phyloP scores from a whole-genome alignment of 2,329 filamentous ascomycete species.

The Colletotrichum sp. region DNA sequence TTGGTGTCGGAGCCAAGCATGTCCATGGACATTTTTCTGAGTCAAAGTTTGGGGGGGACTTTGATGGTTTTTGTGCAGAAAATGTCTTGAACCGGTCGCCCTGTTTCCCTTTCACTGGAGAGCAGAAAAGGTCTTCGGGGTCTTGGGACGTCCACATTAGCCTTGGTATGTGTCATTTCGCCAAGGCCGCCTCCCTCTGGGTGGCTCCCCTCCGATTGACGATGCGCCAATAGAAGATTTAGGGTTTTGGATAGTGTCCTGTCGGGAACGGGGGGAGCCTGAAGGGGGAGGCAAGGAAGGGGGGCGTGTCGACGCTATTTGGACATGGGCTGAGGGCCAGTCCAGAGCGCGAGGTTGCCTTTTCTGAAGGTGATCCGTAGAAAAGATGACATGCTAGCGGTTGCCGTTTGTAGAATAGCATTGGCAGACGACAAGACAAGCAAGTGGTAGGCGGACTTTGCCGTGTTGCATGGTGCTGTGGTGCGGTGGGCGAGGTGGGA shows the following conservation, averaged over 20 bases:
- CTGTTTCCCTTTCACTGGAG: neutral
- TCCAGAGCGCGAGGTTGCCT: neutral
- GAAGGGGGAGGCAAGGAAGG: neutral
- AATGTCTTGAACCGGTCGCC: neutral
- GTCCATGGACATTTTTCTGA: neutral
- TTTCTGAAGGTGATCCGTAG: neutral
- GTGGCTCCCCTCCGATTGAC: neutral
- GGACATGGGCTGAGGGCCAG: neutral
- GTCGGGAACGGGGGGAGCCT: neutral
- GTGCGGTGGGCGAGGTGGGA: neutral
- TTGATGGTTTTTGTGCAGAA: neutral
- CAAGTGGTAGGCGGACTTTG: neutral
- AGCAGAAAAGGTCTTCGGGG: neutral
- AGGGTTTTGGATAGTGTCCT: neutral
- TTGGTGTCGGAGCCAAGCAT: neutral
- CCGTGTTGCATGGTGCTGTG: neutral
- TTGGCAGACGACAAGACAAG: neutral
- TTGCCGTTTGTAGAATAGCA: neutral
- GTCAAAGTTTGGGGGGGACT: neutral
- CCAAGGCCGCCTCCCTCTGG: neutral
- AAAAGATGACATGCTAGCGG: neutral
- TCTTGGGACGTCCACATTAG: slow-evolving; percentile 1
- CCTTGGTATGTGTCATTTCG: slow-evolving; percentile 13
- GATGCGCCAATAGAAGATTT: slow-evolving; percentile 3
- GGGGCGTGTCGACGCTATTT: neutral